These are phyloP conservation scores for Aspergillus brasiliensis DNA, from an alignment of 2,329 filamentous ascomycete genomes.

Conservation along the genomic window DNA sequence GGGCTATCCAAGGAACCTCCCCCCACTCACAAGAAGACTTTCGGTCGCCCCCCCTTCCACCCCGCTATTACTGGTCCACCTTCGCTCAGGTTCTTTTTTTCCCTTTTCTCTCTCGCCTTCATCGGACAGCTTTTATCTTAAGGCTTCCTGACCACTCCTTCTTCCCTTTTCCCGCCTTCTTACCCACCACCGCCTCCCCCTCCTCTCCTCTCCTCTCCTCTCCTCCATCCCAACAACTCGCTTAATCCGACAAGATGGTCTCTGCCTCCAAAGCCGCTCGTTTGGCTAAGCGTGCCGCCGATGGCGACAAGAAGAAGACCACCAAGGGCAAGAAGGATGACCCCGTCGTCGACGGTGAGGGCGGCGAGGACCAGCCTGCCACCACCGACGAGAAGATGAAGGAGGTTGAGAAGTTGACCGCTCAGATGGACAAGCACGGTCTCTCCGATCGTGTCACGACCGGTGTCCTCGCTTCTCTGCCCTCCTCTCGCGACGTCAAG, in stretches of 20 bases:
- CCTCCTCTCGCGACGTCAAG: constrained; percentile 90
- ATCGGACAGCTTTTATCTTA: constrained; percentile 26
- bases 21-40: constrained; percentile 25
- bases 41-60: constrained; percentile 33
- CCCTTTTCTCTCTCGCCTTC: constrained; percentile 14
- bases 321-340: constrained; percentile 66
- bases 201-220: constrained; percentile 6
- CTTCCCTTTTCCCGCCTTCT: constrained; percentile 18
- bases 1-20: constrained; percentile 32
- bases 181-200: constrained; percentile 14
- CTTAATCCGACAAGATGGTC: constrained; percentile 55
- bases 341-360: constrained; percentile 54
- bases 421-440: constrained; percentile 95
- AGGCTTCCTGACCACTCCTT: constrained; percentile 17
- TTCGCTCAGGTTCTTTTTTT: constrained; percentile 36
- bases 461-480: constrained; percentile 85
- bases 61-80: constrained; percentile 36
- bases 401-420: constrained; percentile 80
- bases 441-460: constrained; percentile 98
- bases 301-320: constrained; percentile 73
- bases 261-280: constrained; percentile 70
- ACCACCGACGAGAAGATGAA: constrained; percentile 73
- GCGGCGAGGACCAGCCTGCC: constrained; percentile 64
- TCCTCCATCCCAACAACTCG: constrained; percentile 15
- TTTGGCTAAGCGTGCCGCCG: constrained; percentile 65